Conservation (phyloP, 2,329 filamentous ascomycete genomes). For the Xylaria sp. region DNA sequence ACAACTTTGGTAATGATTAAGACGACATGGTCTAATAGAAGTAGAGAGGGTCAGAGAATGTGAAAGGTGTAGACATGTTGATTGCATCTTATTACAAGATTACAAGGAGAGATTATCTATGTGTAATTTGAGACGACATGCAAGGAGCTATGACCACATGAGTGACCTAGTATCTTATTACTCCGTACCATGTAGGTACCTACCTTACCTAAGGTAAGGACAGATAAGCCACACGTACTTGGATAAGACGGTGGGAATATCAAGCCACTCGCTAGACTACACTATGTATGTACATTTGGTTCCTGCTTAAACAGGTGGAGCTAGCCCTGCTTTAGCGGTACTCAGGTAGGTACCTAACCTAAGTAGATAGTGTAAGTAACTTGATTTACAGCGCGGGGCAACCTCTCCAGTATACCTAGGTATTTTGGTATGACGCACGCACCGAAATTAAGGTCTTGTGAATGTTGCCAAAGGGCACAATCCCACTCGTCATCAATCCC, state of each 20-base stretch:
- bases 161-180: too few relatives aligned
- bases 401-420: not conserved
- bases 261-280: not conserved
- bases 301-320: not conserved
- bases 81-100: too few relatives aligned
- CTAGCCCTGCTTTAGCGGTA: not conserved
- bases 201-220: too few relatives aligned
- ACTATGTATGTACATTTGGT: not conserved
- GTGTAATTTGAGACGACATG: not conserved
- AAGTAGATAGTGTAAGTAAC: not conserved
- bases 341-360: not conserved
- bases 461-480: conserved; percentile 22
- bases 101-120: too few relatives aligned
- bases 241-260: not conserved
- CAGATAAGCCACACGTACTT: not conserved
- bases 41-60: not conserved
- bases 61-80: not conserved
- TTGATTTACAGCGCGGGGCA: not conserved
- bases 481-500: conserved; percentile 18
- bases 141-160: conserved; percentile 3
- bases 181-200: too few relatives aligned
- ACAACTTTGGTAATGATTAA: not conserved
- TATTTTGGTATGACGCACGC: conserved; percentile 27
- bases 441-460: conserved; percentile 25
- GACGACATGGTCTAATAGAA: not conserved